Evolutionary conservation across 495 filamentous ascomycete species (phyloP).

Genomic region (Umbilicaria muhlenbergii): DNA sequence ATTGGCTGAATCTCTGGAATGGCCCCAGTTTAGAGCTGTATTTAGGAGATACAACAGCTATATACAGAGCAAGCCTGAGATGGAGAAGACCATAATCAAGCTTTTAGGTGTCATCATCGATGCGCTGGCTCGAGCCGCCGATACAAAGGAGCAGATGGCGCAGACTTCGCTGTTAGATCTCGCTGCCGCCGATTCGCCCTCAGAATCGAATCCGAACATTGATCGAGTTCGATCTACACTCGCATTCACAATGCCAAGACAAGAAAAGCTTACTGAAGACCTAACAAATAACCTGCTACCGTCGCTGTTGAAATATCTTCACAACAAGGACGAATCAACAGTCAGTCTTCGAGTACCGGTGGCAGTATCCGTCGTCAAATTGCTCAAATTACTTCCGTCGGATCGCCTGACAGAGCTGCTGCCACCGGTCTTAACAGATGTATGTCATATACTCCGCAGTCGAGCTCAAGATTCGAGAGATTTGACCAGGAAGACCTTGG

Average conservation of each 20-base stretch:
- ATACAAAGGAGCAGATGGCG: slow-evolving; percentile 21
- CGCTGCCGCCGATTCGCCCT: slow-evolving; percentile 16
- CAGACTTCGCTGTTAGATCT: slow-evolving; percentile 14
- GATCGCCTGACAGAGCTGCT: slow-evolving; percentile 54
- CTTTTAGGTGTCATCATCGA: slow-evolving; percentile 70
- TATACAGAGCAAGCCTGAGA: slow-evolving; percentile 62
- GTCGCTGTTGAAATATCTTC: slow-evolving; percentile 60
- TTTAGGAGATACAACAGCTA: slow-evolving; percentile 68
- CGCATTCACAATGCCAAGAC: slow-evolving; percentile 47
- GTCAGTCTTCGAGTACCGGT: slow-evolving; percentile 85
- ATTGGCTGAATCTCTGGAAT: slow-evolving; percentile 62
- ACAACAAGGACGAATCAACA: slow-evolving; percentile 82
- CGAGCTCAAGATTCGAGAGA: slow-evolving; percentile 79
- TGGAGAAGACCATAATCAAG: slow-evolving; percentile 72
- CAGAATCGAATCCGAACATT: neutral
- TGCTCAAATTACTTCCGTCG: slow-evolving; percentile 63
- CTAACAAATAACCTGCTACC: slow-evolving; percentile 62
- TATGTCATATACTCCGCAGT: slow-evolving; percentile 82
- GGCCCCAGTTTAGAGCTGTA: slow-evolving; percentile 77
- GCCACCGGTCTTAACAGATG: slow-evolving; percentile 72
- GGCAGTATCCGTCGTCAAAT: slow-evolving; percentile 71
- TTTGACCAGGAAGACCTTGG: slow-evolving; percentile 73
- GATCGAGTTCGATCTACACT: slow-evolving; percentile 27
- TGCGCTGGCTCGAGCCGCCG: slow-evolving; percentile 42
- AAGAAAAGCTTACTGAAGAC: slow-evolving; percentile 57